Base-by-base conservation (phyloP, 1,139 yeast genomes). In the Spathaspora sp. region DNA sequence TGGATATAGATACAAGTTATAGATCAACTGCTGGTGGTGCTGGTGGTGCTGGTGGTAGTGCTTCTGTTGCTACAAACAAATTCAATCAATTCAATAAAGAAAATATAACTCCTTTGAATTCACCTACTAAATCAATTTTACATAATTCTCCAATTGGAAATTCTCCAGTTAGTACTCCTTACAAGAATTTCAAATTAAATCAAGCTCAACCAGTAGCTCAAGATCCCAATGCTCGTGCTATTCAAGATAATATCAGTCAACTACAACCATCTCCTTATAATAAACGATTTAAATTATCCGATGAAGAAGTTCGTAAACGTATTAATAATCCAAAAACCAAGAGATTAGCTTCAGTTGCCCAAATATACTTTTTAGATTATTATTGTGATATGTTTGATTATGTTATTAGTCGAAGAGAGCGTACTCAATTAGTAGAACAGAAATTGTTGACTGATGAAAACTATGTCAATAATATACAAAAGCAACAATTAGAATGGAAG, bases 371-470 rank as follows among this genome's bases (percentile, higher is more conserved):
- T 59, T 75, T 95, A 52, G 99, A 95, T 64, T 90, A 91, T 66
- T 95, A 95, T 66, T 91, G 97, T 68, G 99, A 93, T 61, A 84
- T 89, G 82, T 87, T 95, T 68, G 96, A 90, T 63, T 95, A 95
- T 61, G 88, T 93, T 20, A 88, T 91, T 55, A 82, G 83, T 52
- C 82, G 99, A 62, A 81, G 91, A 63, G 91, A 88, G 60, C 80
- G 99, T 50, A 74, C 85, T 20, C 72, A 75, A 42, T 80, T 84
- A 55, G 95, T 89, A 20, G 77, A 84, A 58, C 68, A 76, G 40
- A 78, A 82, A 42, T 71, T 85, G 51, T 69, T 68, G 50, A 66
- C 66, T 49, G 72, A 80, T 44, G 72, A 84, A 4, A 65, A 67
- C 15, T 67, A 68, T 47, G 56, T 58, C 20, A 48, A 54, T 31